phyloP scores from a whole-genome alignment of 2,329 filamentous ascomycete species.

The Dactylellina drechsleri region DNA sequence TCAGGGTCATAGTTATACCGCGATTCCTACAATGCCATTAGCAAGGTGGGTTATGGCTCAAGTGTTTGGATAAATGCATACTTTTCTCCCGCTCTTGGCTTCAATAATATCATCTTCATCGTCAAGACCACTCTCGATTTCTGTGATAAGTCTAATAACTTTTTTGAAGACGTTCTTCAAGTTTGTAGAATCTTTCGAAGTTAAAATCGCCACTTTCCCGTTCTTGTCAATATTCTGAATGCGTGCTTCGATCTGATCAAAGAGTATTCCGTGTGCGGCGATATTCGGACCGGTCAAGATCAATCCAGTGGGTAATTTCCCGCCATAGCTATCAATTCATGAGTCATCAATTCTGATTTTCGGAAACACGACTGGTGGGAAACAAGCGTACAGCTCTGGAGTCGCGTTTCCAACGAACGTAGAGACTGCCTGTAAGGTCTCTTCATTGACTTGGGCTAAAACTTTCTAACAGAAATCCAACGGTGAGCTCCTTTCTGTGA shows the following conservation, averaged over 20 bases:
- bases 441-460: slow-evolving; percentile 70
- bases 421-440: slow-evolving; percentile 70
- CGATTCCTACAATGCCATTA: slow-evolving; percentile 17
- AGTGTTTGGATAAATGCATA: not conserved
- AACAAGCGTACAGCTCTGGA: slow-evolving; percentile 30
- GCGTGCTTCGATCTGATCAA: slow-evolving; percentile 71
- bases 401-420: slow-evolving; percentile 66
- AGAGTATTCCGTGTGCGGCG: slow-evolving; percentile 78
- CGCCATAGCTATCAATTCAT: slow-evolving; percentile 57
- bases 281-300: slow-evolving; percentile 82
- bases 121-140: slow-evolving; percentile 63
- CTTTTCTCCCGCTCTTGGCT: slow-evolving; percentile 60
- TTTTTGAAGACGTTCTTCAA: slow-evolving; percentile 78
- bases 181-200: slow-evolving; percentile 77
- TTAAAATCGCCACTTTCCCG: slow-evolving; percentile 73
- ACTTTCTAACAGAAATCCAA: slow-evolving; percentile 64
- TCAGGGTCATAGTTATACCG: slow-evolving; percentile 77
- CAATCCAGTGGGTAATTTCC: slow-evolving; percentile 74
- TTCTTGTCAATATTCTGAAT: slow-evolving; percentile 64
- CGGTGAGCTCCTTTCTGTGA: slow-evolving; percentile 60
- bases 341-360: slow-evolving; percentile 33
- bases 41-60: not conserved
- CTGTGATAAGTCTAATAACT: slow-evolving; percentile 74
- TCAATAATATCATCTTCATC: slow-evolving; percentile 69
- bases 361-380: not conserved